Evolutionary conservation across 768 basidiomycete genomes (phyloP).

Genomic region (Russula sp.): DNA sequence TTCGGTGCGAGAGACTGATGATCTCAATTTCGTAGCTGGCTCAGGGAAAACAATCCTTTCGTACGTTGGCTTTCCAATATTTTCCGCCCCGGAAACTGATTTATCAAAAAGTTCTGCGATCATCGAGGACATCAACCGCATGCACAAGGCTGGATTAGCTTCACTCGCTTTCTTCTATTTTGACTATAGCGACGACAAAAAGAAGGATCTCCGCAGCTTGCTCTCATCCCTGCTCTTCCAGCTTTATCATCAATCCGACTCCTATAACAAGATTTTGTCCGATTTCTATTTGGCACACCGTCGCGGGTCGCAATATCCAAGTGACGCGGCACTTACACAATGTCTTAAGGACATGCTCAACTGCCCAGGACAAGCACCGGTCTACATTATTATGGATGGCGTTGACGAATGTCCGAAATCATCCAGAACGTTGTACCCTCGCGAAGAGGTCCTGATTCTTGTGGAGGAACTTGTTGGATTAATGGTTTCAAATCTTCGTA

Average conservation of each 20-base stretch:
- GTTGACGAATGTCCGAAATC: constrained; percentile 3
- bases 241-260: not conserved
- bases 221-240: not conserved
- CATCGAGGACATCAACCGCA: not conserved
- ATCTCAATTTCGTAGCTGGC: not conserved
- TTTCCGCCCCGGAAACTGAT: not conserved
- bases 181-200: not conserved
- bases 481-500: not conserved
- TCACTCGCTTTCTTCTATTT: not conserved
- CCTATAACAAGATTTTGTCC: not conserved
- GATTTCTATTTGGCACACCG: not conserved
- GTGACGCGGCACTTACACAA: not conserved
- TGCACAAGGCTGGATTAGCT: not conserved
- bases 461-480: not conserved
- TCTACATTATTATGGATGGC: not conserved
- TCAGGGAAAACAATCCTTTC: not conserved
- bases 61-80: not conserved
- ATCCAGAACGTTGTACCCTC: not conserved
- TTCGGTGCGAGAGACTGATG: not conserved
- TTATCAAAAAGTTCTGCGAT: not conserved
- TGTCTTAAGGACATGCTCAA: not conserved
- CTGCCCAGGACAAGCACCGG: not conserved
- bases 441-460: not conserved
- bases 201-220: not conserved
- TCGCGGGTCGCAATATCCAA: not conserved